Conservation (phyloP, 345 rosid genomes). For the Theobroma cacao region DNA sequence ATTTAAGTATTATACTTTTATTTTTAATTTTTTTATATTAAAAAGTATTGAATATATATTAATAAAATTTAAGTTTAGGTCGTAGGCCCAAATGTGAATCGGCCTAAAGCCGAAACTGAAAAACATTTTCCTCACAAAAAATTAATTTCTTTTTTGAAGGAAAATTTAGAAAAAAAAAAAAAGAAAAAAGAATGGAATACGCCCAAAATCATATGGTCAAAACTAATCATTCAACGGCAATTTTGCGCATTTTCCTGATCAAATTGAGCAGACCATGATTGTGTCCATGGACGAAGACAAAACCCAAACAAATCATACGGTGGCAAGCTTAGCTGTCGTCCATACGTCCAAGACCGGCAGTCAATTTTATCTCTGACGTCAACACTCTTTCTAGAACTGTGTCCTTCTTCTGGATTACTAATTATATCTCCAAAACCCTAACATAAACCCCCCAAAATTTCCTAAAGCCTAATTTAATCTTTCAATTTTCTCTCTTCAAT, state of each 20-base stretch:
- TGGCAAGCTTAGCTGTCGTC: background rate
- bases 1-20: no score
- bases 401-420: background rate
- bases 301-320: background rate
- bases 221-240: background rate
- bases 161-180: background rate
- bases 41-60: no score
- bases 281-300: background rate
- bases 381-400: background rate
- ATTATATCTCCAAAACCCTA: conserved; percentile 27
- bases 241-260: background rate
- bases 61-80: background rate
- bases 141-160: background rate
- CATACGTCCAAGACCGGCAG: background rate
- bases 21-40: no score
- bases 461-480: conserved; percentile 25
- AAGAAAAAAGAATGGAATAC: background rate
- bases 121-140: no score
- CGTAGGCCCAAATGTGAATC: background rate
- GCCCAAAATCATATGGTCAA: background rate
- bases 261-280: background rate
- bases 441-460: conserved; percentile 26
- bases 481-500: background rate
- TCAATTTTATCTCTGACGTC: background rate
- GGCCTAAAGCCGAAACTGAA: background rate